Evolutionary conservation across 2,329 filamentous ascomycete species (phyloP).

Genomic region (Talaromyces marneffei): DNA sequence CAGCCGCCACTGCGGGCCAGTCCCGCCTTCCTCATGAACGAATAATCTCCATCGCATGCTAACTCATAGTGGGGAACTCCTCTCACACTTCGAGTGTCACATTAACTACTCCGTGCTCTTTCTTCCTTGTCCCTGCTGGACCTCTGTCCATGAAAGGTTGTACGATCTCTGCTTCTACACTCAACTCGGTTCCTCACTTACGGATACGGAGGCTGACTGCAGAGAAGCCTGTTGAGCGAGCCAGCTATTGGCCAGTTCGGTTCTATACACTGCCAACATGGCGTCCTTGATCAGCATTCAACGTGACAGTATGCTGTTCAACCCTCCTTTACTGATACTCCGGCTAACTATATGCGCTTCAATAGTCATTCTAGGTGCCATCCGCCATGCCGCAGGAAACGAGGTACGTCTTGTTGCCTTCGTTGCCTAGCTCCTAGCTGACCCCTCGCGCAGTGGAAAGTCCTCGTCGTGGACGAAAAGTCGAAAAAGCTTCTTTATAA

Average conservation of each 20-base stretch:
- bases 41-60: constrained; percentile 7
- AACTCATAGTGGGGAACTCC: constrained; percentile 26
- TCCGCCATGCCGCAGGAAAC: constrained; percentile 71
- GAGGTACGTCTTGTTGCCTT: constrained; percentile 54
- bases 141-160: background rate
- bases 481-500: constrained; percentile 85
- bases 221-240: background rate
- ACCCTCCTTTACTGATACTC: background rate
- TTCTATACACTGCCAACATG: constrained; percentile 54
- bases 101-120: background rate
- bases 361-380: constrained; percentile 64
- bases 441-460: constrained; percentile 71
- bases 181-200: background rate
- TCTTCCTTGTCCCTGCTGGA: background rate
- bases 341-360: background rate
- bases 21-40: background rate
- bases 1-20: constrained; percentile 2
- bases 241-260: constrained; percentile 3
- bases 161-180: background rate
- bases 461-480: constrained; percentile 78
- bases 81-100: constrained; percentile 9
- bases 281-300: constrained; percentile 77
- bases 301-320: constrained; percentile 57
- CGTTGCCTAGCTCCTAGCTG: constrained; percentile 4
- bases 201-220: background rate